A percentile compares a stretch with the other conserved stretches of the same genome.
phyloP scores from a whole-genome alignment of 805 yeast genomes.

The Kurtzmaniella cleridarum region DNA sequence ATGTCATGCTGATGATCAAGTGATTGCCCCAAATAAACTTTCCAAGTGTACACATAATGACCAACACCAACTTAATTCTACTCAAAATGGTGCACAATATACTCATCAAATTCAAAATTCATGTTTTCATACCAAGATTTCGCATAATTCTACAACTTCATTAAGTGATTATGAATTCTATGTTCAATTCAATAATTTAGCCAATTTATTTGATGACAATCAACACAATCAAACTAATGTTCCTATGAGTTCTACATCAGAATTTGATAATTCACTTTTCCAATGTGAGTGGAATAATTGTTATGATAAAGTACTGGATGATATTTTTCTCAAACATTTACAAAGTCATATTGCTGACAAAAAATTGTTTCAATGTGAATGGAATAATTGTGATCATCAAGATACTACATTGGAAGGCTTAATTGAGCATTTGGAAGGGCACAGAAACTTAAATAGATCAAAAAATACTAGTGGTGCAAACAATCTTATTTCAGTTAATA shows the following conservation, averaged over 20 bases:
- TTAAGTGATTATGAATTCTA: conserved; percentile 34
- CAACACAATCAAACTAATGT: neutral
- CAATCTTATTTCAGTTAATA: conserved; percentile 15
- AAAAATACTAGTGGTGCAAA: conserved; percentile 37
- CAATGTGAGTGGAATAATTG: conserved; percentile 74
- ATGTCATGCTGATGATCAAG: conserved; percentile 19
- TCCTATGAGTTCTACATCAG: conserved; percentile 1
- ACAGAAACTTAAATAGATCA: conserved; percentile 26
- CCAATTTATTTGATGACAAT: conserved; percentile 8
- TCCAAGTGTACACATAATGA: neutral
- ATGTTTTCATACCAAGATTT: conserved; percentile 42
- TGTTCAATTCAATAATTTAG: conserved; percentile 29
- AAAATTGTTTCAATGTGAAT: conserved; percentile 51
- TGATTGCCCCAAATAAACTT: conserved; percentile 5
- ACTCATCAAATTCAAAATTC: conserved; percentile 31
- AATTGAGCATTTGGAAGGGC: conserved; percentile 46
- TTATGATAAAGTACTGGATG: conserved; percentile 30
- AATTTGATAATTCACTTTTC: conserved; percentile 2
- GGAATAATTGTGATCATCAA: conserved; percentile 65
- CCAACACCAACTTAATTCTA: conserved; percentile 2
- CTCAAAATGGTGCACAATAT: neutral
- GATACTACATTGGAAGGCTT: conserved; percentile 49
- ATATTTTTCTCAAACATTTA: conserved; percentile 27
- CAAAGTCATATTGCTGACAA: conserved; percentile 1
- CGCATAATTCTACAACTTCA: conserved; percentile 10